Evolutionary conservation across 495 filamentous ascomycete species (phyloP).

Genomic region (Platismatia glauca): DNA sequence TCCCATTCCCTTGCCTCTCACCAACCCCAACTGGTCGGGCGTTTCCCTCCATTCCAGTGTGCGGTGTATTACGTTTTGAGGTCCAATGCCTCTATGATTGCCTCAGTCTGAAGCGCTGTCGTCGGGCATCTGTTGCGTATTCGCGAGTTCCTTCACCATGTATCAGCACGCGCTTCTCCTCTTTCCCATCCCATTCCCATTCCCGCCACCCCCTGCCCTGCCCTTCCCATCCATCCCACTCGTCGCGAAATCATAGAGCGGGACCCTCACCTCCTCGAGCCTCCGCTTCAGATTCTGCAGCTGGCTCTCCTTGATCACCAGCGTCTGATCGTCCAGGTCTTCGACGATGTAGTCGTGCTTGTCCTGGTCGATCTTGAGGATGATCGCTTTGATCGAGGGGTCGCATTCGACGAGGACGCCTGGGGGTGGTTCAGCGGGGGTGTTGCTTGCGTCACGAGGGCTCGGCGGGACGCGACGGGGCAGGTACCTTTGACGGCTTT

Average conservation of each 20-base stretch:
- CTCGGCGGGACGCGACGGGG: neutral
- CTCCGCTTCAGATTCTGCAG: constrained; percentile 50
- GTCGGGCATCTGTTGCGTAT: constrained; percentile 46
- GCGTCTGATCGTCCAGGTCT: constrained; percentile 60
- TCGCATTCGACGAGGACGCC: constrained; percentile 72
- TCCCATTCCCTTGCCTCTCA: too few species aligned
- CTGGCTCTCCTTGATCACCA: constrained; percentile 64
- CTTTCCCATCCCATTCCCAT: too few species aligned
- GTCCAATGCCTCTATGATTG: neutral
- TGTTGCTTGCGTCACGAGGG: too few species aligned
- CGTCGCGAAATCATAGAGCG: too few species aligned
- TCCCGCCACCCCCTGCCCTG: neutral
- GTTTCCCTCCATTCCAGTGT: too few species aligned
- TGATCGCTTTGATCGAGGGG: constrained; percentile 67
- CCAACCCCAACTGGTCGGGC: too few species aligned
- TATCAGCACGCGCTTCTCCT: too few species aligned
- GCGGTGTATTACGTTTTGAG: too few species aligned
- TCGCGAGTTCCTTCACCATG: constrained; percentile 46
- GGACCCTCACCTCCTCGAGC: constrained; percentile 55
- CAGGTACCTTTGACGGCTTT: constrained; percentile 39
- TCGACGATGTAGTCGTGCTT: constrained; percentile 66
- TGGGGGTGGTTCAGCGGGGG: too few species aligned
- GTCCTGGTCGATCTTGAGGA: constrained; percentile 60
- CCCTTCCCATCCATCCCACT: too few species aligned
- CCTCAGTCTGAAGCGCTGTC: constrained; percentile 42